These are phyloP conservation scores for Neobulgaria alba DNA, from an alignment of 2,329 filamentous ascomycete genomes.

Conservation along the genomic window DNA sequence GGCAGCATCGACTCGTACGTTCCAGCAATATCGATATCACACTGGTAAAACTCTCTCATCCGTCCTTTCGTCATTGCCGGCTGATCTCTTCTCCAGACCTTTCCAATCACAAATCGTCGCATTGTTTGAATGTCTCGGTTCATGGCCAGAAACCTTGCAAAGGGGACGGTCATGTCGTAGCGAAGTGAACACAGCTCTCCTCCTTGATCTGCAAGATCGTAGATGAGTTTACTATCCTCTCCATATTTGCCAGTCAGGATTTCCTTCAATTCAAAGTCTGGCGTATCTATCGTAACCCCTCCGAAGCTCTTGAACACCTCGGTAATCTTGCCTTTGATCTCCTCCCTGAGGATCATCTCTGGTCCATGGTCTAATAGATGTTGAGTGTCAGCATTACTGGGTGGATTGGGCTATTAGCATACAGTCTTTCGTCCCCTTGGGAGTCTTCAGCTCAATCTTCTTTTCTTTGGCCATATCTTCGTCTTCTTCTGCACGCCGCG, in stretches of 20 bases:
- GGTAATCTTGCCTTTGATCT: constrained; percentile 68
- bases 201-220: constrained; percentile 80
- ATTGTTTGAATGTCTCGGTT: constrained; percentile 70
- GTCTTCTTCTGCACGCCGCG: constrained; percentile 14
- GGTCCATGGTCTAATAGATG: constrained; percentile 5
- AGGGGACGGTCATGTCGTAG: constrained; percentile 83
- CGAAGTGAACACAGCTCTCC: constrained; percentile 77
- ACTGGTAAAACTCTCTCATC: constrained; percentile 96
- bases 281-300: constrained; percentile 70
- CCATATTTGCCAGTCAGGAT: constrained; percentile 86
- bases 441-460: constrained; percentile 70
- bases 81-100: constrained; percentile 77
- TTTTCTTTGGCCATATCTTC: constrained; percentile 31
- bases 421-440: constrained; percentile 88
- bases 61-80: constrained; percentile 83
- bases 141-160: constrained; percentile 90
- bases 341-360: constrained; percentile 65
- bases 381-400: constrained; percentile 8
- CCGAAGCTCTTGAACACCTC: constrained; percentile 79
- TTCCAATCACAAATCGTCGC: constrained; percentile 92
- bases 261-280: constrained; percentile 79
- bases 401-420: constrained; percentile 15
- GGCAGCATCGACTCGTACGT: constrained; percentile 84
- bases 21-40: constrained; percentile 92
- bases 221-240: constrained; percentile 87